Evolutionary conservation across 1,284 basidiomycete genomes (phyloP).

Genomic region (Papiliotrema fonsecae): DNA sequence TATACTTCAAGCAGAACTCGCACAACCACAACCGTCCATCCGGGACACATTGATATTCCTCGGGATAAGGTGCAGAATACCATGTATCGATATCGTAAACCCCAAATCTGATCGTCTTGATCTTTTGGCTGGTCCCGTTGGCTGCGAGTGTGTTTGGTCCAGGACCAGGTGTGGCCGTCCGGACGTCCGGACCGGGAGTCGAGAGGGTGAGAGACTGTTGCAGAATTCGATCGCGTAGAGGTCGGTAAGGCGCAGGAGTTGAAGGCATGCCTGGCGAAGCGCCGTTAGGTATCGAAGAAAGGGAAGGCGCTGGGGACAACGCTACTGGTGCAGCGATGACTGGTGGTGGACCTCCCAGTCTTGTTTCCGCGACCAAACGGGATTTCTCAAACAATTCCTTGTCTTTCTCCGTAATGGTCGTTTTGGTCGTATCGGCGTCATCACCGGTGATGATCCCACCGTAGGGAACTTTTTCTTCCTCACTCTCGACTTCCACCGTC

Average conservation of each 20-base stretch:
- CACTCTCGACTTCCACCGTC: slow-evolving; percentile 33
- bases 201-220: slow-evolving; percentile 22
- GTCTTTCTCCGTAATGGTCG: slow-evolving; percentile 63
- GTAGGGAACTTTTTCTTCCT: slow-evolving; percentile 56
- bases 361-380: slow-evolving; percentile 62
- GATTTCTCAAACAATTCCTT: slow-evolving; percentile 72
- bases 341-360: slow-evolving; percentile 34
- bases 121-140: slow-evolving; percentile 45
- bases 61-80: slow-evolving; percentile 98
- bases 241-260: slow-evolving; percentile 14
- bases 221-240: slow-evolving; percentile 39
- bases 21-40: slow-evolving; percentile 95
- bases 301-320: slow-evolving; percentile 15
- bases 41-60: slow-evolving; percentile 90
- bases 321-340: slow-evolving; percentile 7
- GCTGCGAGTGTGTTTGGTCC: slow-evolving; percentile 5
- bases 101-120: slow-evolving; percentile 88
- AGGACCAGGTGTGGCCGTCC: slow-evolving; percentile 1
- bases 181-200: slow-evolving; percentile 7
- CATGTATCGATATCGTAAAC: slow-evolving; percentile 93
- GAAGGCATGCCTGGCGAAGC: not conserved
- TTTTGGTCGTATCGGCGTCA: slow-evolving; percentile 72
- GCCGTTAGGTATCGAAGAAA: not conserved
- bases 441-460: slow-evolving; percentile 67
- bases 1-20: slow-evolving; percentile 97